Evolutionary conservation across 2,329 filamentous ascomycete species (phyloP), one percentile per base, ranked within the genome.

Genomic region (Cercospora sp.): DNA sequence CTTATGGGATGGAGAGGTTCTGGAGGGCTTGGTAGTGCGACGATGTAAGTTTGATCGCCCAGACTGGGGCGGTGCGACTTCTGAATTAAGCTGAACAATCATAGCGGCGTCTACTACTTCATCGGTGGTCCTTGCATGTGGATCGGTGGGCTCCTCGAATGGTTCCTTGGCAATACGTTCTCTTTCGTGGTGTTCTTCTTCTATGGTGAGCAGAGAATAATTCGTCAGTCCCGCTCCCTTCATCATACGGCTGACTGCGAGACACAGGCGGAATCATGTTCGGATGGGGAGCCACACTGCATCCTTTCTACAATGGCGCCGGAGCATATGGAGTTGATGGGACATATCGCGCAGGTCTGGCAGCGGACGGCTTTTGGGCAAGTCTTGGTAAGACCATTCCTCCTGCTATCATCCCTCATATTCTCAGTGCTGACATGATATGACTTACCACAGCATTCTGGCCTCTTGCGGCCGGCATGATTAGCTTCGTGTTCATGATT

Each of bases 101-200:
- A 20, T 12, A 72, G 68, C 23, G 77, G 75, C 36, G 70, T 74
- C 45, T 76, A 74, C 71, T 77, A 75, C 70, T 77, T 79, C 65
- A 75, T 79, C 55, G 77, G 76, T 55, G 78, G 77, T 45, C 70
- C 77, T 8, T 71, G 77, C 8, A 73, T 79, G 69, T 63, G 75
- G 18, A 60, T 78, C 57, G 74, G 73, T 9, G 70, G 70, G 8
- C 62, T 79, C 16, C 73, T 79, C 20, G 77, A 79, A 55, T 79
- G 77, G 60, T 65, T 79, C 48, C 70, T 79, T 20, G 77, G 77
- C 62, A 79, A 79, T 53, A 76, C 74, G 3, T 76, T 76, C 60
- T 65, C 72, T 5, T 74, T 69, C 28, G 72, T 75, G 16, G 73
- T 74, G 0, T 76, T 76, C 53, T 23, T 66, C 51, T 63, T 66